Base-by-base conservation (phyloP, 2,329 filamentous ascomycete species). In the Phialemoniopsis sp. region DNA sequence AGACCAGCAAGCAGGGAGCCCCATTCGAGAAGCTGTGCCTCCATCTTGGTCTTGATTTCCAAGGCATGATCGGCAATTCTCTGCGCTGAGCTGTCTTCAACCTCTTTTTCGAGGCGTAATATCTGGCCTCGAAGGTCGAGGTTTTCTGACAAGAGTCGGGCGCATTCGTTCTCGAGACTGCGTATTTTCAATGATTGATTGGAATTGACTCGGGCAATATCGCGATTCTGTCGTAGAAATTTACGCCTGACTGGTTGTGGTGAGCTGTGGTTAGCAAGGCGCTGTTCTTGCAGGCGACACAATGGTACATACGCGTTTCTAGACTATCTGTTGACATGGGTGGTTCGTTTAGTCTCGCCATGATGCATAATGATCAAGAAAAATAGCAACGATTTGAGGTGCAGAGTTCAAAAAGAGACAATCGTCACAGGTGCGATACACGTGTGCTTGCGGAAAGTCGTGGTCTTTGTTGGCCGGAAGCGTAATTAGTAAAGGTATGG, bases 271-370 rank as follows among this genome's bases (percentile, higher is more conserved):
- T 42, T 37, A 34, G 30, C 21, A 33, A 34, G 35, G 33, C 41
- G 34, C 26, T 38, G 45, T 29, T 34, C 21, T 37, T 29, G 36
- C 16, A 37, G 40, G 32, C 16, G 28, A 34, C 14, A n/a, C n/a
- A 41, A 29, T 26, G 21, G 21, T 26, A 75, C 83, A 61, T 71
- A 88, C 85, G 68, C 57, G 76, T 80, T 58, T 90, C 86, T 50
- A 88, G 64, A 57, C 71, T 82, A 64, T 89, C 85, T 58, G 72
- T 73, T 55, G 83, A 76, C 65, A 74, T 67, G 47, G 80, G 73
- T 57, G 78, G 76, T 71, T 89, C 86, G 67, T 90, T 90, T 51
- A 91, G 74, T 67, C 86, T 78, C 66, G 87, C 87, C 87, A 91
- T 91, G 54, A 63, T 59, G 68, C 70, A 64, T 62, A 49, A 42